These are phyloP conservation scores for Alnus rubra DNA, from an alignment of 306 rosid species.

Conservation along the genomic window DNA sequence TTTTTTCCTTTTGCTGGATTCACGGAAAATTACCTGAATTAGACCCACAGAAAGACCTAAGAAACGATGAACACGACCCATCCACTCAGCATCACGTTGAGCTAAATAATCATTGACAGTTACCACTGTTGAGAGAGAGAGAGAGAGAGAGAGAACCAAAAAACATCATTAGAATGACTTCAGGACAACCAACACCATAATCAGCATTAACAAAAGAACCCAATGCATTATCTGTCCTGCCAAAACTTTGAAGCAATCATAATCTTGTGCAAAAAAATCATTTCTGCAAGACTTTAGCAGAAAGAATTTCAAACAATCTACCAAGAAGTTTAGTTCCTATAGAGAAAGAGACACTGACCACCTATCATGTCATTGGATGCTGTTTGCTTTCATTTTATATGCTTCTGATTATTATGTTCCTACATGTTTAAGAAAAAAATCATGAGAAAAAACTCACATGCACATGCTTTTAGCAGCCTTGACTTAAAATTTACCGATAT, in stretches of 20 bases:
- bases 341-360: neutral
- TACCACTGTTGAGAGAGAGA: conserved; percentile 59
- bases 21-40: conserved; percentile 64
- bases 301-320: neutral
- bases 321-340: neutral
- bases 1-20: neutral
- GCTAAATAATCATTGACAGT: conserved; percentile 97
- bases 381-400: neutral
- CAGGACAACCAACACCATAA: conserved; percentile 12
- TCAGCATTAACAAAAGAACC: neutral
- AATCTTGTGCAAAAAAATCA: neutral
- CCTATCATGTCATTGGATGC: neutral
- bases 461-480: neutral
- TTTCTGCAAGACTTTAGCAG: neutral
- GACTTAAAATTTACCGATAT: neutral
- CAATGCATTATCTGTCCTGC: conserved; percentile 7
- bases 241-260: conserved; percentile 7
- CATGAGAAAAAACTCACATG: neutral
- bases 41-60: conserved; percentile 96
- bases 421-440: no score
- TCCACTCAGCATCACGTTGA: conserved; percentile 99
- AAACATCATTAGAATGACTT: conserved; percentile 12
- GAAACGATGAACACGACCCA: conserved; percentile 96
- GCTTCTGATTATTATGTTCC: neutral
- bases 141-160: conserved; percentile 6